These are phyloP conservation scores for Cutaneotrichosporon curvatum DNA, from an alignment of 1,284 basidiomycete species.

Conservation along the genomic window DNA sequence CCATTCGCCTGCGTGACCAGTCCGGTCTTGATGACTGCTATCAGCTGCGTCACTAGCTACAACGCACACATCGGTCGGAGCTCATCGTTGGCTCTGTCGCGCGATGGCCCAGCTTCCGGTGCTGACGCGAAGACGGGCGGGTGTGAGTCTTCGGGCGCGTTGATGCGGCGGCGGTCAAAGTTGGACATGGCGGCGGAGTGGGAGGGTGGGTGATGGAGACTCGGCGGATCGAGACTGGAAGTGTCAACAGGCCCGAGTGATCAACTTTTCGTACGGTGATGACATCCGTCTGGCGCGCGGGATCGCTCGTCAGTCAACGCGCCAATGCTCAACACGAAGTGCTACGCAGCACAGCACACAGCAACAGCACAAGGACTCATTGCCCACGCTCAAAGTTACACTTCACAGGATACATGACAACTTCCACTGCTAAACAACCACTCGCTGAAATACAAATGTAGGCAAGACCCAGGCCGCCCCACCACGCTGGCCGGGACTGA, in stretches of 20 bases:
- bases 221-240: no score
- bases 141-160: slow-evolving; percentile 76
- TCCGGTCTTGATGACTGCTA: slow-evolving; percentile 77
- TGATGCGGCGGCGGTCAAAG: slow-evolving; percentile 78
- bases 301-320: no score
- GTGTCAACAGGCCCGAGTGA: background rate
- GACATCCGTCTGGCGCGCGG: no score
- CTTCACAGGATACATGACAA: no score
- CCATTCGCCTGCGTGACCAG: slow-evolving; percentile 89
- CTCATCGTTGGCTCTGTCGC: slow-evolving; percentile 54
- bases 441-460: slow-evolving; percentile 17
- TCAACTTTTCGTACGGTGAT: no score
- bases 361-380: no score
- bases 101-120: slow-evolving; percentile 30
- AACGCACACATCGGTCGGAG: slow-evolving; percentile 77
- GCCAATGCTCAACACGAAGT: no score
- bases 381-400: no score
- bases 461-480: slow-evolving; percentile 40
- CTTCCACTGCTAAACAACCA: no score
- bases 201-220: background rate
- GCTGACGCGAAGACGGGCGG: slow-evolving; percentile 53
- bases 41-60: slow-evolving; percentile 1
- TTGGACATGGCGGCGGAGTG: slow-evolving; percentile 24
- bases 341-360: no score
- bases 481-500: slow-evolving; percentile 16